Percentiles rank a stretch among this genome's conserved stretches.
These are phyloP conservation scores for Phtheirospermum japonicum DNA, from an alignment of 257 asterid species.

Conservation along the genomic window DNA sequence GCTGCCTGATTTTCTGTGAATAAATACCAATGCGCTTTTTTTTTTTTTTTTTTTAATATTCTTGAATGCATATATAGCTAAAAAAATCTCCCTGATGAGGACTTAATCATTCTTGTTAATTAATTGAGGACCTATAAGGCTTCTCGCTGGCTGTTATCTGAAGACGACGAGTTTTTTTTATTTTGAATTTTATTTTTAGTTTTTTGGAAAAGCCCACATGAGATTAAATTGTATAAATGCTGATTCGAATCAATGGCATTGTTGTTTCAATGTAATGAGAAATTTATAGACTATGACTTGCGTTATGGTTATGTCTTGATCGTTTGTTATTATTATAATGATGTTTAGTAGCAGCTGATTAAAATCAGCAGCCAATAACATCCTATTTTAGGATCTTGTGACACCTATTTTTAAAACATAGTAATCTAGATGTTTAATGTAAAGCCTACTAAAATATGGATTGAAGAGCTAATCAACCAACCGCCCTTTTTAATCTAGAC, in stretches of 20 bases:
- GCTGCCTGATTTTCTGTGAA: too few relatives aligned
- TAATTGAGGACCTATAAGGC: slow-evolving; percentile 6
- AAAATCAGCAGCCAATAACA: too few relatives aligned
- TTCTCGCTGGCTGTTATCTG: slow-evolving; percentile 18
- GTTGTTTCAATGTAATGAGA: slow-evolving; percentile 1
- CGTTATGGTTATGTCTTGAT: not conserved
- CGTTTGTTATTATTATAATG: not conserved
- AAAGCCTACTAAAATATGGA: too few relatives aligned
- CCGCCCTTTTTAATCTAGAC: too few relatives aligned
- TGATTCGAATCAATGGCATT: not conserved
- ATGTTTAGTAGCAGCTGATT: too few relatives aligned
- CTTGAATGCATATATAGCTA: slow-evolving; percentile 16
- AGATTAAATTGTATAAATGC: slow-evolving; percentile 28
- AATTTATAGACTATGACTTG: slow-evolving; percentile 8
- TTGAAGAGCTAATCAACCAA: too few relatives aligned
- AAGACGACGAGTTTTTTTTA: too few relatives aligned
- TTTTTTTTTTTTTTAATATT: too few relatives aligned
- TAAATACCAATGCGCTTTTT: too few relatives aligned
- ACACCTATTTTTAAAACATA: too few relatives aligned
- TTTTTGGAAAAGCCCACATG: slow-evolving; percentile 13
- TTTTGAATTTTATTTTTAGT: not conserved
- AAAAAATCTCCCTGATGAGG: slow-evolving; percentile 22
- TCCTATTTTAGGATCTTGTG: too few relatives aligned
- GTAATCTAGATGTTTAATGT: too few relatives aligned
- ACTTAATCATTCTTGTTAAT: slow-evolving; percentile 26